Conservation (phyloP, 331 rosid species). For the Prunus yedoensis region DNA sequence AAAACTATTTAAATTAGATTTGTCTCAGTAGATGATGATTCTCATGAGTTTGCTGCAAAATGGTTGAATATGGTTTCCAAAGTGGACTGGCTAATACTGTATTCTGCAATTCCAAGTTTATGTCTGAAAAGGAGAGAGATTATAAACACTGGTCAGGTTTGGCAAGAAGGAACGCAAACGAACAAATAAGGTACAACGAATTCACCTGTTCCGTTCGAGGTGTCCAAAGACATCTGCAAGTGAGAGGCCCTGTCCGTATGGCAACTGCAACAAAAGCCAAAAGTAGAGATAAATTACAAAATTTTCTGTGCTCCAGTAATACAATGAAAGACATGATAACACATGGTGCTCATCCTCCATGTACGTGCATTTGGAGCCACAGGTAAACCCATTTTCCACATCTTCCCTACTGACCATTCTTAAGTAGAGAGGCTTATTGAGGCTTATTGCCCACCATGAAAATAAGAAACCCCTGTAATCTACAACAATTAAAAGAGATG, state of each 20-base stretch:
- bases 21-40: not conserved
- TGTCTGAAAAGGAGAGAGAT: constrained; percentile 43
- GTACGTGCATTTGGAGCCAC: not conserved
- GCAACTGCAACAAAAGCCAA: constrained; percentile 56
- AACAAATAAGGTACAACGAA: constrained; percentile 2
- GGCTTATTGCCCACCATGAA: not conserved
- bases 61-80: constrained; percentile 88
- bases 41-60: constrained; percentile 77
- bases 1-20: not conserved
- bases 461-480: not conserved
- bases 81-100: constrained; percentile 92
- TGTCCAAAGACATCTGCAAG: constrained; percentile 90
- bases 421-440: not conserved
- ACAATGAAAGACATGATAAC: not conserved
- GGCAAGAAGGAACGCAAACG: constrained; percentile 8
- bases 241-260: constrained; percentile 58
- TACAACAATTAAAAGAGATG: not conserved
- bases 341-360: not conserved
- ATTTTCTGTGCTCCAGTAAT: constrained; percentile 4
- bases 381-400: not conserved
- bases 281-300: constrained; percentile 12
- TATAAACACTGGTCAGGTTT: constrained; percentile 20
- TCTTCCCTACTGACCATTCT: not conserved
- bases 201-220: constrained; percentile 76
- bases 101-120: constrained; percentile 75